Base-by-base conservation (phyloP, 805 yeast genomes). In the Wickerhamomyces rabaulensis region DNA sequence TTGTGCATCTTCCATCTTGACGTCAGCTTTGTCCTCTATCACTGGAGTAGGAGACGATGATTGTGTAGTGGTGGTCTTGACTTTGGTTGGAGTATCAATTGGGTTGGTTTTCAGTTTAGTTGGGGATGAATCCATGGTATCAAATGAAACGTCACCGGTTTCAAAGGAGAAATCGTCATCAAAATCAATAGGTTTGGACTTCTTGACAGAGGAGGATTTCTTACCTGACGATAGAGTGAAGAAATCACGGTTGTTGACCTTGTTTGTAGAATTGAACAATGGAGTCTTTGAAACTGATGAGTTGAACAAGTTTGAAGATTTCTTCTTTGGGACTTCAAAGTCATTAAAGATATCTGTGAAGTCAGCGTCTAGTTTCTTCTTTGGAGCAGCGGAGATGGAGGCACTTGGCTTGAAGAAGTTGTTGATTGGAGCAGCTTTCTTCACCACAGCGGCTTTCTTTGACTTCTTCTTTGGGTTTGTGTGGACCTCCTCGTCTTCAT, bases 291-390 rank as follows among this genome's bases (percentile, higher is more conserved):
- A 16, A 13, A 50, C 31, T 3, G 51, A 12, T 21, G 51, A 43
- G 26, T 40, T 49, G 44, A 55, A 58, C 20, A 56, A 20, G 17
- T 42, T 55, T 13, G 50, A 21, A 15, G 45, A 33, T 38, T 45
- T 53, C 48, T 49, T 55, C 47, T 50, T 49, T 12, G 60, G 55
- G 19, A 42, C 58, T 17, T 47, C 39, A 36, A 57, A 57, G 25
- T 57, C 59, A 49, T 76, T 79, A 42, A 86, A 69, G 45, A 86
- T 80, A 57, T 84, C 91, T 60, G 84, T 91, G 50, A 89, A 74
- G 49, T 75, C 78, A 42, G 76, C 75, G 38, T 73, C 74, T 2
- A 72, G 68, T 44, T 77, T 74, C 44, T 66, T 68, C 48, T 71
- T 73, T 9, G 66, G 64, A 40, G 12, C 51, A 22, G 40, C 23